phyloP scores from a whole-genome alignment of 202 grass and related monocot species.

The Schoenoplectus tabernaemontani region DNA sequence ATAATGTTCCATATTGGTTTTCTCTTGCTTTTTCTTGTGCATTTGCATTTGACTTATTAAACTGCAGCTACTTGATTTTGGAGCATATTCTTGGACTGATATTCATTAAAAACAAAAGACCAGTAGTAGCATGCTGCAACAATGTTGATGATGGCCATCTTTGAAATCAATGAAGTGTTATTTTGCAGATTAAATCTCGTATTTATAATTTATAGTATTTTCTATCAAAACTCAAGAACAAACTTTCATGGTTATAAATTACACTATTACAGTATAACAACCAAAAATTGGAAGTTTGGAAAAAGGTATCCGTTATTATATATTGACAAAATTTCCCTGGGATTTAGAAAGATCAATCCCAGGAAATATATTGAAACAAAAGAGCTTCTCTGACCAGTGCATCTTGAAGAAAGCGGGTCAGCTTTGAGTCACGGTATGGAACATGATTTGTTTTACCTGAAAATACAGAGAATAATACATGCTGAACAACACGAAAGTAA shows the following conservation, averaged over 20 bases:
- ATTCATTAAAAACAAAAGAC: not conserved
- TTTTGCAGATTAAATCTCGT: not conserved
- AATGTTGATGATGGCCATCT: not conserved
- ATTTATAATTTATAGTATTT: not conserved
- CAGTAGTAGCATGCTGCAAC: not conserved
- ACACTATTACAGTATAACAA: not conserved
- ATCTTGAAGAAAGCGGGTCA: constrained; percentile 95
- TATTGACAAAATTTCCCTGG: not conserved
- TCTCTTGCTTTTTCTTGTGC: not conserved
- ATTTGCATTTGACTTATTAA: not conserved
- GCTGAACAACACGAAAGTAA: constrained; percentile 9
- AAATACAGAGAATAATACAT: constrained; percentile 19
- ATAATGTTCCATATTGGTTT: not conserved
- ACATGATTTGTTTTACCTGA: constrained; percentile 80
- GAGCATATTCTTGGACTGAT: not conserved
- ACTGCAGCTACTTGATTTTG: not conserved
- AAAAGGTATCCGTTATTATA: not conserved
- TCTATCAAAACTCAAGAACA: not conserved
- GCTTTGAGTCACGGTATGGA: constrained; percentile 82
- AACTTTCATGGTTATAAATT: not conserved
- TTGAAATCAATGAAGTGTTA: not conserved
- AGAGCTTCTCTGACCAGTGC: constrained; percentile 48
- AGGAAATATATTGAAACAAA: not conserved
- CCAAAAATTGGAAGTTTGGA: not conserved
- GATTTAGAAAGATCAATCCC: not conserved